Evolutionary conservation across 2,329 filamentous ascomycete species (phyloP), one percentile per base, ranked within the genome.

Genomic region (Fusarium avenaceum): DNA sequence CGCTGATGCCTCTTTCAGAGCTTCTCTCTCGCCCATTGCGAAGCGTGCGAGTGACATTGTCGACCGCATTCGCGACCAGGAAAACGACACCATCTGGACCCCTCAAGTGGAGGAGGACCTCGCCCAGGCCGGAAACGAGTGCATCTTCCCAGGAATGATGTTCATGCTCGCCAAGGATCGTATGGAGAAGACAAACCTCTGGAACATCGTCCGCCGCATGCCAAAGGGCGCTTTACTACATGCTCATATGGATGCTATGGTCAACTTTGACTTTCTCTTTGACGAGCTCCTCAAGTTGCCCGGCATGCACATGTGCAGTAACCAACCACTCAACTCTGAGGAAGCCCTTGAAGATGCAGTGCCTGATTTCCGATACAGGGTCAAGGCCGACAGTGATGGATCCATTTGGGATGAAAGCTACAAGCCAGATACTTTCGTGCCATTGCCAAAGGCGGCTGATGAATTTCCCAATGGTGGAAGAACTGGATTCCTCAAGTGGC

Each of bases 181-280:
- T 38, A 96, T 97, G 88, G 93, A 97, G 79, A 84, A 85, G 71
- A 97, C 93, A 15, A 89, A 89, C 74, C 84, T 97, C 24, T 98
- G 93, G 93, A 86, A 89, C 68, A 96, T 97, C 72, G 86, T 97
- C 17, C 87, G 90, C 61, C 86, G 83, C 67, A 93, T 98, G 92
- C 95, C 95, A 28, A 98, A 98, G 78, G 96, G 95, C 14, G 86
- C 90, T 10, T 83, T 97, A 30, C 81, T 97, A 63, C 94, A 98
- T 81, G 93, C 93, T 43, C 94, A 98, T 78, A 83, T 96, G 76
- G 92, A 96, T 78, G 93, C 94, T 72, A 96, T 96, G 89, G 91
- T 97, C 49, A 92, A 97, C 77, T 89, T 94, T 68, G 91, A 93
- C 75, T 96, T 89, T 81, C 81, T 97, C 9, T 85, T 97, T 39